Base-by-base conservation (phyloP, 164 flowering plant species). In the Sextonia rubra region DNA sequence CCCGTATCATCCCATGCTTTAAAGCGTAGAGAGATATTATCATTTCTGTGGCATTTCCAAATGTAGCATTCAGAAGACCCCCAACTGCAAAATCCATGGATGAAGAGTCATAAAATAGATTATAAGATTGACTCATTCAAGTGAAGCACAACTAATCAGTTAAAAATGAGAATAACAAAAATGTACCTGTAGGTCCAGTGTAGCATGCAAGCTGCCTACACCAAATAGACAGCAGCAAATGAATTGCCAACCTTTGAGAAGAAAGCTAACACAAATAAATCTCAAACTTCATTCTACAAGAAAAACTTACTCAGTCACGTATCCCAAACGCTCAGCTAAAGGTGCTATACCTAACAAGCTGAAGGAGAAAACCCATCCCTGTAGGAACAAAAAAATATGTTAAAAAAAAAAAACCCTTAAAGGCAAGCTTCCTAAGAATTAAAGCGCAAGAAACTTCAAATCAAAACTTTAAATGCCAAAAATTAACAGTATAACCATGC, bases 41-140 rank as follows among this genome's bases (percentile, higher is more conserved):
- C 87, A 90, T 88, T 77, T 90, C 91, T 8, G 94, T 89, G 0
- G 90, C 93, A 81, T 89, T 89, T 24, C 93, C 93, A 80, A 89
- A 89, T 66, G 93, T 89, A 63, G 91, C 91, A 81, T 86, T 89
- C 70, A 88, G 74, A 73, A 89, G 88, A 61, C 93, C 93, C 22
- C 90, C 93, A 76, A 86, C 93, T 88, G 84, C 81, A 81, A 52
- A 27, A 20, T 18, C 60, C 58, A 62, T n/a, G 58, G 58, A 52
- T 52, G 58, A 52, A 3, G 58, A 52, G 5, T 52, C n/a, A 52
- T 15, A 52, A 52, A 52, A 52, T 15, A 52, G 4, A 52, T 52
- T 20, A 52, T 18, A 52, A 14, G 20, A 15, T 52, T 20, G n/a
- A 52, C 58, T 52, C 17, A 52, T 52, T 52, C 58, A 52, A 52